These are phyloP conservation scores for Naganishia kalamii DNA, from an alignment of 768 basidiomycete genomes.

Conservation along the genomic window DNA sequence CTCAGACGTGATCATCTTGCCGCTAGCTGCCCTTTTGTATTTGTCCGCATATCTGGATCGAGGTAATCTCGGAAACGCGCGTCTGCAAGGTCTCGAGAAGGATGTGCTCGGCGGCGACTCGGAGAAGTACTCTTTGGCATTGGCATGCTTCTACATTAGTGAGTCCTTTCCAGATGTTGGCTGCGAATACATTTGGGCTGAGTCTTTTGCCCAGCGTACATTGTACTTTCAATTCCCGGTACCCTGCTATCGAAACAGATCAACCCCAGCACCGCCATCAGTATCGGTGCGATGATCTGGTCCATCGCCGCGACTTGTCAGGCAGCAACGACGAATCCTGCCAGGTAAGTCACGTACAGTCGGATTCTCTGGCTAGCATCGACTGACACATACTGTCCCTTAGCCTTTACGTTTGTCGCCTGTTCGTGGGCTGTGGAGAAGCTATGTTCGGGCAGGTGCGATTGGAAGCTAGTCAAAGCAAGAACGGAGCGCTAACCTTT, in stretches of 20 bases:
- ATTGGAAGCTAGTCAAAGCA: too few species aligned
- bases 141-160: slow-evolving; percentile 43
- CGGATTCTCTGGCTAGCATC: not conserved
- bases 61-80: slow-evolving; percentile 41
- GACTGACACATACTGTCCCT: not conserved
- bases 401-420: slow-evolving; percentile 45
- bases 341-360: slow-evolving; percentile 23
- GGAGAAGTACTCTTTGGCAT: slow-evolving; percentile 44
- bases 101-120: slow-evolving; percentile 39
- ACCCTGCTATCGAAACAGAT: slow-evolving; percentile 46
- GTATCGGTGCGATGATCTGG: slow-evolving; percentile 48
- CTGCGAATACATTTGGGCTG: not conserved
- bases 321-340: slow-evolving; percentile 41
- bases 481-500: too few species aligned
- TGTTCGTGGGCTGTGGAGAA: slow-evolving; percentile 44
- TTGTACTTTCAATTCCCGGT: slow-evolving; percentile 45
- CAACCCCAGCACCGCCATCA: slow-evolving; percentile 46
- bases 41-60: slow-evolving; percentile 49
- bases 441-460: slow-evolving; percentile 45
- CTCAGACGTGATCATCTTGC: slow-evolving; percentile 45
- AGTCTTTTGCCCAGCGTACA: slow-evolving; percentile 35
- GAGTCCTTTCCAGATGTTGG: not conserved
- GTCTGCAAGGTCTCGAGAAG: slow-evolving; percentile 39
- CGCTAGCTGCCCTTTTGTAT: slow-evolving; percentile 48
- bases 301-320: slow-evolving; percentile 46